Evolutionary conservation across 805 yeast genomes (phyloP), one percentile per base, ranked within the genome.

Genomic region (Nakazawaea peltata): DNA sequence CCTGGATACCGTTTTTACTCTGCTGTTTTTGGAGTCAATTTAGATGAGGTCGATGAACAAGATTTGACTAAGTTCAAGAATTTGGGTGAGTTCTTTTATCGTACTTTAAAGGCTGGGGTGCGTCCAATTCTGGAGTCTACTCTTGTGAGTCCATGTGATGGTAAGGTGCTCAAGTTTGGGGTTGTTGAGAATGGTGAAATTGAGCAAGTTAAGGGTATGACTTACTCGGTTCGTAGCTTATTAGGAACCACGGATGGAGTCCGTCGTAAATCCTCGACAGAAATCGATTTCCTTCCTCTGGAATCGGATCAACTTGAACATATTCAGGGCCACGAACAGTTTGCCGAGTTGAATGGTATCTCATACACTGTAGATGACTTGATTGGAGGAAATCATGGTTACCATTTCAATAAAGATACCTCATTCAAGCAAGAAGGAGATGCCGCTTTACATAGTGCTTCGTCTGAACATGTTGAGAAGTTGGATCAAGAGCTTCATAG

Each of bases 151-250:
- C 99, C 99, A 3, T 77, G 95, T 39, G 99, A 92, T 58, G 99
- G 99, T 16, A 79, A 73, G 44, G 81, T 92, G 13, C 63, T 92
- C 40, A 88, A 85, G 48, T 71, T 85, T 40, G 99, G 99, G 17
- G 74, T 84, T 26, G 65, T 67, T 34, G 76, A 74, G 35, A 71
- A 81, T 46, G 95, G 95, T 23, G 84, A 82, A 45, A 86, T 92
- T 41, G 97, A 92, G 56, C 97, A 90, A 57, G 97, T 92, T 27
- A 92, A 92, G 61, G 98, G 98, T 6, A 74, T 92, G 75, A 85
- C 94, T 1, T 92, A 92, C 56, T 79, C 94, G 2, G 70, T 92
- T 12, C 90, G 84, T 45, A 88, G 94, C 8, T 71, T 92, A 36
- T 67, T 92, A 30, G 99, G 99, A 4, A 67, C 73, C 32, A 60